Base-by-base conservation (phyloP, 768 basidiomycete species). In the Boletus tylopilopsis region DNA sequence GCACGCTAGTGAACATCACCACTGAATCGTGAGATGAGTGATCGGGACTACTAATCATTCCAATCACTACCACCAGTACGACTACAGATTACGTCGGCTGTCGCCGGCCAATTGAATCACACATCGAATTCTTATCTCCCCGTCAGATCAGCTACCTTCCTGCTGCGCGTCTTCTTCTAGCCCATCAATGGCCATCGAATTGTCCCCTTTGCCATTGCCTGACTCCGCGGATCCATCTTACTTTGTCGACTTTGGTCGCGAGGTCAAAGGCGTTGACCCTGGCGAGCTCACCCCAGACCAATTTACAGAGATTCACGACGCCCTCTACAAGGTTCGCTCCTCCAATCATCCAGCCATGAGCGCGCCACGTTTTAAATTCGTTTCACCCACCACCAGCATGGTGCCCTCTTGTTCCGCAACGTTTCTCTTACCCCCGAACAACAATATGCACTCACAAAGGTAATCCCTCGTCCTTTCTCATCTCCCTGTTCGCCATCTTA, bases 381-480 rank as follows among this genome's bases (percentile, higher is more conserved):
- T n/a, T n/a, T 15, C 27, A 27, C 40, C n/a, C 42, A n/a, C n/a
- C 40, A 45, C 25, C 60, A 92, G 88, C 76, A 94, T 57, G 78
- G 79, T 36, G 78, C 76, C 16, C 76, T 94, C 35, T 73, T 94
- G 47, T 94, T 94, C 73, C 77, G 87, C 48, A 68, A 87, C 59
- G 77, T 76, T 27, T 69, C 76, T 25, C 65, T 94, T 21, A 78
- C 82, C 5, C 90, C 91, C 0, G 88, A 90, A 66, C 82, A 89
- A 62, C 91, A 94, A 65, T 92, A 88, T 66, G 79, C 80, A 13
- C 68, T 94, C 51, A 93, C 90, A 13, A 91, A 92, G 79, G 90
- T 85, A 55, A 49, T 22, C 32, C 37, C n/a, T 8, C 43, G 11
- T 34, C 60, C 45, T 22, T 11, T 22, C 40, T 6, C 25, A 19